A percentile compares a stretch with the other conserved stretches of the same genome.
phyloP scores from a whole-genome alignment of 768 basidiomycete genomes.

The Termitomyces sp. region DNA sequence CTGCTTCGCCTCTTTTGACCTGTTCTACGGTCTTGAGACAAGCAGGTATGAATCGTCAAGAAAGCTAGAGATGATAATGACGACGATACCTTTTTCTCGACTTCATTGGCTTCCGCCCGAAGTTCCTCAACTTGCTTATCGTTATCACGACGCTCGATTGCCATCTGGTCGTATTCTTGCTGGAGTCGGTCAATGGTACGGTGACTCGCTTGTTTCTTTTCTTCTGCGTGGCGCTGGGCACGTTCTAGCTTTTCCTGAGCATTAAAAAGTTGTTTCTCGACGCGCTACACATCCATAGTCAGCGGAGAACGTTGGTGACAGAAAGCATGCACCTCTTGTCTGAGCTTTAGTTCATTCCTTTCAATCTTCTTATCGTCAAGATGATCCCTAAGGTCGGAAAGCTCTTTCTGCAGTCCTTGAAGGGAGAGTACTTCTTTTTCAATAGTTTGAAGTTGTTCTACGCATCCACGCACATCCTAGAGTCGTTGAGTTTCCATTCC shows the following conservation, averaged over 20 bases:
- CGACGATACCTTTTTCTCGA: conserved; percentile 55
- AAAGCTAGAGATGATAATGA: not conserved
- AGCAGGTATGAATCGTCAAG: not conserved
- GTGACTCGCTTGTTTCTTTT: conserved; percentile 69
- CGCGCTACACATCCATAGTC: conserved; percentile 47
- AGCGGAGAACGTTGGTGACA: not conserved
- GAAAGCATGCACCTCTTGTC: conserved; percentile 50
- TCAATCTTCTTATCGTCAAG: conserved; percentile 73
- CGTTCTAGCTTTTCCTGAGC: conserved; percentile 80
- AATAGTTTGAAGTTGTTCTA: conserved; percentile 73
- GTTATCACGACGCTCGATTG: conserved; percentile 67
- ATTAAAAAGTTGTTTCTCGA: conserved; percentile 74
- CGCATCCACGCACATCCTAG: conserved; percentile 66
- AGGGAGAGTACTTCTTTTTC: conserved; percentile 62
- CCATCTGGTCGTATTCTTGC: conserved; percentile 77
- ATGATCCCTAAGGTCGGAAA: conserved; percentile 63
- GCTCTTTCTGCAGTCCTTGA: conserved; percentile 60
- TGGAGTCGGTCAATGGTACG: conserved; percentile 72
- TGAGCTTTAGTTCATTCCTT: conserved; percentile 58
- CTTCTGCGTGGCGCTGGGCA: conserved; percentile 74
- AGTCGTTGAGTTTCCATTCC: not conserved
- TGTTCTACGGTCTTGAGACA: conserved; percentile 65
- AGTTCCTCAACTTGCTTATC: conserved; percentile 77
- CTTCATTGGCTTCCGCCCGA: conserved; percentile 60
- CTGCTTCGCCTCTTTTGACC: conserved; percentile 64